Evolutionary conservation across 306 rosid species (phyloP).

Genomic region (Dalbergia cochinchinensis): DNA sequence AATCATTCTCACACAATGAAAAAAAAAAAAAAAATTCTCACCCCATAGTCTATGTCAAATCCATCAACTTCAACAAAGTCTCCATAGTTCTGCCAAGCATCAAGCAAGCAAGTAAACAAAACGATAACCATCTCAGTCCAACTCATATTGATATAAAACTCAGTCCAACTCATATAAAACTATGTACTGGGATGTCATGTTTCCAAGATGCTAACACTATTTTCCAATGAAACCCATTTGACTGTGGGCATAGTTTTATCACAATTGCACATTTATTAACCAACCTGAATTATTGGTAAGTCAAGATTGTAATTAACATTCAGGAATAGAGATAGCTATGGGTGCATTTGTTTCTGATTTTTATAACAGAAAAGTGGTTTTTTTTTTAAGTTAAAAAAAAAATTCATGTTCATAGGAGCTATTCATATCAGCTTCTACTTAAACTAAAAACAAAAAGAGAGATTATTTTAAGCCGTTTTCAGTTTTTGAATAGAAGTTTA

Average conservation of each 20-base stretch:
- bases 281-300: too few relatives aligned
- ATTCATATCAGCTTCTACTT: too few relatives aligned
- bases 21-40: slow-evolving; percentile 49
- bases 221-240: slow-evolving; percentile 17
- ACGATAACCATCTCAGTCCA: background rate
- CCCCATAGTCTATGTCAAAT: slow-evolving; percentile 94
- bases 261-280: background rate
- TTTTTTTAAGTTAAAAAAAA: too few relatives aligned
- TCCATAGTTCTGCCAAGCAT: slow-evolving; percentile 78
- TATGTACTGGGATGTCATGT: slow-evolving; percentile 2
- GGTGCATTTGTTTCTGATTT: too few relatives aligned
- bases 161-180: slow-evolving; percentile 18
- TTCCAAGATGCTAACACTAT: background rate
- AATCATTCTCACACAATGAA: background rate
- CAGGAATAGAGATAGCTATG: too few relatives aligned
- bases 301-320: too few relatives aligned
- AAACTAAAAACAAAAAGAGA: too few relatives aligned
- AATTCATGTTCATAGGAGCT: too few relatives aligned
- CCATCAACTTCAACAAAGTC: slow-evolving; percentile 79
- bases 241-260: slow-evolving; percentile 12
- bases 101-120: slow-evolving; percentile 36
- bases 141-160: background rate
- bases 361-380: too few relatives aligned
- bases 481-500: too few relatives aligned
- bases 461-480: too few relatives aligned